phyloP scores from a whole-genome alignment of 345 rosid genomes.

The Aegle marmelos region DNA sequence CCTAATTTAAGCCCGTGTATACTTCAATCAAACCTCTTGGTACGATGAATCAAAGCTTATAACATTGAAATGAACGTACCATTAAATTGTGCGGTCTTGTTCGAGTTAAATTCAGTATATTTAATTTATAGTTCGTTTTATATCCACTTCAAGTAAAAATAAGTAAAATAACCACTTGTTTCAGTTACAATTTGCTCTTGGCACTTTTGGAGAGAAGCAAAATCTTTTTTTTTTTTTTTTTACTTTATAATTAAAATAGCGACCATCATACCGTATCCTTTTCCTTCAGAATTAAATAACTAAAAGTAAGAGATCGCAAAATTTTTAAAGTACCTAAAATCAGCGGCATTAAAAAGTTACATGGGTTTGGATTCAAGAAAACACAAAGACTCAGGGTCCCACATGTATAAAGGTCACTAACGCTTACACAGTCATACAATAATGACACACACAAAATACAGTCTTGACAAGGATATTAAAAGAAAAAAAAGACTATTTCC shows the following conservation, averaged over 20 bases:
- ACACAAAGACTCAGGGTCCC: constrained; percentile 10
- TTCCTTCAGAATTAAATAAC: background rate
- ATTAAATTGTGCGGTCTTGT: no score
- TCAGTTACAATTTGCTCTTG: background rate
- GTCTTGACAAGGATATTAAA: background rate
- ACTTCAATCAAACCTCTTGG: background rate
- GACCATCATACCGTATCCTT: constrained; percentile 4
- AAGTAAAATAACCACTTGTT: no score
- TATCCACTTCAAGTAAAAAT: background rate
- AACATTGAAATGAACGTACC: background rate
- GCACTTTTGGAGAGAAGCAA: background rate
- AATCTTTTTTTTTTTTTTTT: background rate
- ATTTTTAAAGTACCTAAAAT: background rate
- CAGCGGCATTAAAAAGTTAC: background rate
- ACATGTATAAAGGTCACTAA: constrained; percentile 8
- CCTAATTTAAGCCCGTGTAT: background rate
- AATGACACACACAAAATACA: constrained; percentile 17
- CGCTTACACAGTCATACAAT: background rate
- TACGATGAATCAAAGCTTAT: background rate
- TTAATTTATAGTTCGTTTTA: background rate
- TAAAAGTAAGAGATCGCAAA: background rate
- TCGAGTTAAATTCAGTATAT: no score
- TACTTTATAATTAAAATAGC: constrained; percentile 18
- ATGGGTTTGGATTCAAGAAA: constrained; percentile 28
- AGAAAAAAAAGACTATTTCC: background rate